These are phyloP conservation scores for Fusarium sp. DNA, from an alignment of 2,329 filamentous ascomycete species.

Conservation along the genomic window DNA sequence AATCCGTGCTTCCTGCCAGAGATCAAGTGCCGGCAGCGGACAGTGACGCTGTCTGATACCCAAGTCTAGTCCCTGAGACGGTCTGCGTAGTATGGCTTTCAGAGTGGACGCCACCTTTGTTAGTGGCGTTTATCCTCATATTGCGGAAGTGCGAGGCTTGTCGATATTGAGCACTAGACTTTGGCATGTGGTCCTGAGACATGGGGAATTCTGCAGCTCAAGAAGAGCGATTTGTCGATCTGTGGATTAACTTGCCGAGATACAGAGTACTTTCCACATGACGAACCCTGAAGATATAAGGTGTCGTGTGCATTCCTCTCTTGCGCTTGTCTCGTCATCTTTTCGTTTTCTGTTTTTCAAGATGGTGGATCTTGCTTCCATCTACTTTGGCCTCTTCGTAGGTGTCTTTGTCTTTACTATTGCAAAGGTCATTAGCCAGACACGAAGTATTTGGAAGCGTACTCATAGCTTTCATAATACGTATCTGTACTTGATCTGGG, in stretches of 20 bases:
- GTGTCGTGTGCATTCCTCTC: background rate
- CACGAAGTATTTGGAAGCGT: constrained; percentile 31
- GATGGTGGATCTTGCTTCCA: constrained; percentile 36
- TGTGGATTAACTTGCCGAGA: background rate
- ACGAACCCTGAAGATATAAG: background rate
- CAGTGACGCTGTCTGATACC: background rate
- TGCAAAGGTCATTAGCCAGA: constrained; percentile 37
- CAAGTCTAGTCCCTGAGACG: background rate
- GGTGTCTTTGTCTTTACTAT: constrained; percentile 43
- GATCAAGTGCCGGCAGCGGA: background rate
- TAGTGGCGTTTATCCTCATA: background rate
- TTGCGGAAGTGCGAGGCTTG: background rate
- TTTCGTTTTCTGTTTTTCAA: background rate
- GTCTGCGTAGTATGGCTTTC: background rate
- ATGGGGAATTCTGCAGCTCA: background rate
- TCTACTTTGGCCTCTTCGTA: constrained; percentile 42
- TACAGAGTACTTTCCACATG: background rate
- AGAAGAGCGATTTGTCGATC: background rate
- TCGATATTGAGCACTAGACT: background rate
- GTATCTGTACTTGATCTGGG: constrained; percentile 44
- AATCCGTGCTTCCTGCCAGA: background rate
- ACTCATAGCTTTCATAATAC: constrained; percentile 31
- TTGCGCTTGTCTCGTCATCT: background rate
- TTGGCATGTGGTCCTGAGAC: background rate
- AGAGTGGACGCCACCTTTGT: background rate